Percentiles rank a stretch among this genome's conserved stretches.
Evolutionary conservation across 2,329 filamentous ascomycete species (phyloP).

Genomic region (Aspergillus glaucus): DNA sequence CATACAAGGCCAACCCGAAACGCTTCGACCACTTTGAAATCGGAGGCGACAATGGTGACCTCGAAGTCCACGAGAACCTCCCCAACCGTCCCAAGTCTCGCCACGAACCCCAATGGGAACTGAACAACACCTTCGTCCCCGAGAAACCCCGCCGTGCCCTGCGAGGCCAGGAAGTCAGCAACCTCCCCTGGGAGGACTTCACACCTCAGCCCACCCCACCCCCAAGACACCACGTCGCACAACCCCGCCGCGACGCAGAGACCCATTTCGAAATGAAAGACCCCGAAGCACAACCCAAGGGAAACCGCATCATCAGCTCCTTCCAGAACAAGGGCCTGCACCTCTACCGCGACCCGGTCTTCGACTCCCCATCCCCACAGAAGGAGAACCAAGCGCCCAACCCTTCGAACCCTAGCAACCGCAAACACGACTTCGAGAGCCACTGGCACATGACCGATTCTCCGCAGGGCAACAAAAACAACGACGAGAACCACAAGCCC

Average conservation of each 20-base stretch:
- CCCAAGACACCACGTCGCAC: conserved; percentile 53
- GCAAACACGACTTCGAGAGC: conserved; percentile 67
- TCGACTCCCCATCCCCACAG: conserved; percentile 42
- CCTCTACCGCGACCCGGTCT: conserved; percentile 73
- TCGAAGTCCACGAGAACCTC: conserved; percentile 19
- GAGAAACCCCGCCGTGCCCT: conserved; percentile 63
- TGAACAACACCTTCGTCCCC: conserved; percentile 81
- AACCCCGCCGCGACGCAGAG: conserved; percentile 71
- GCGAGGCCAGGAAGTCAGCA: conserved; percentile 63
- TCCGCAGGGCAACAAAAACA: conserved; percentile 26
- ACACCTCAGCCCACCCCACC: conserved; percentile 41
- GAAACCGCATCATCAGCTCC: conserved; percentile 36
- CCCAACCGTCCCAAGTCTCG: conserved; percentile 31
- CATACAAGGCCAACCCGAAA: conserved; percentile 61
- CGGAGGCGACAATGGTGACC: conserved; percentile 23
- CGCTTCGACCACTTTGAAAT: conserved; percentile 65
- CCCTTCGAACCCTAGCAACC: conserved; percentile 55
- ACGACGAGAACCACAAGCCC: conserved; percentile 35
- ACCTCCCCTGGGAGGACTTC: conserved; percentile 70
- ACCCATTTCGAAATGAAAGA: conserved; percentile 80
- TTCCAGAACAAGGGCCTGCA: conserved; percentile 61
- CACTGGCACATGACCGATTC: conserved; percentile 72
- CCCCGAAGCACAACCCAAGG: conserved; percentile 52
- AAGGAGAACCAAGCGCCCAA: conserved; percentile 45
- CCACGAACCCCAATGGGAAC: conserved; percentile 73